Base-by-base conservation (phyloP, 805 yeast genomes). In the Lachancea meyersii region DNA sequence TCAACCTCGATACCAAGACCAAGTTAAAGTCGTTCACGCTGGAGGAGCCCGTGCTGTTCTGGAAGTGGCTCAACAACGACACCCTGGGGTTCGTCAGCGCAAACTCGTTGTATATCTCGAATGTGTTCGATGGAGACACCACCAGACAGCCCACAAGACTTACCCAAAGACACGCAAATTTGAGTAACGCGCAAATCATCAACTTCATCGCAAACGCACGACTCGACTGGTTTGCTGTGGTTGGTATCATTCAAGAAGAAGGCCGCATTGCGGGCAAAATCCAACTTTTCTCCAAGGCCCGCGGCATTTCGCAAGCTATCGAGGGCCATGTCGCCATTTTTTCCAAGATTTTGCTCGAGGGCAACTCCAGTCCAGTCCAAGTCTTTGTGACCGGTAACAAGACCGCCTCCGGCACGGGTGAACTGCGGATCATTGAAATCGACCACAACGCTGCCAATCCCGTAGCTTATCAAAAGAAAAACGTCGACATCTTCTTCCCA, bases 281-380 rank as follows among this genome's bases (percentile, higher is more conserved):
- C 62, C 99, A 93, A 71, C 77, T 93, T 49, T 93, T 71, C 68
- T 84, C 95, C 47, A 84, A 82, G 62, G 79, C 82, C 41, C 81
- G 97, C 68, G 84, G 85, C 60, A 86, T 91, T 31, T 89, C 97
- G 11, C 99, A 93, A 69, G 89, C 95, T 17, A 86, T 93, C 55
- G 97, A 93, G 60, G 98, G 98, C 56, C 98, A 93, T 65, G 97
- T 94, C 43, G 93, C 95, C 46, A 79, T 80, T 32, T 93, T 93
- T 68, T 87, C 96, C 42, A 71, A 74, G 46, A 69, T 93, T 49
- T 74, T 79, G 48, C 71, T 91, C 53, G 83, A 79, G 40, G 87
- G 87, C 43, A 86, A 89, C 31, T 55, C 79, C 22, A 36, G 51
- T 5, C 86, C 86, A 32, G 85, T 95, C 39, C 88, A 86, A 65